phyloP scores from a whole-genome alignment of 805 yeast genomes.

The Candida sphagnicola region DNA sequence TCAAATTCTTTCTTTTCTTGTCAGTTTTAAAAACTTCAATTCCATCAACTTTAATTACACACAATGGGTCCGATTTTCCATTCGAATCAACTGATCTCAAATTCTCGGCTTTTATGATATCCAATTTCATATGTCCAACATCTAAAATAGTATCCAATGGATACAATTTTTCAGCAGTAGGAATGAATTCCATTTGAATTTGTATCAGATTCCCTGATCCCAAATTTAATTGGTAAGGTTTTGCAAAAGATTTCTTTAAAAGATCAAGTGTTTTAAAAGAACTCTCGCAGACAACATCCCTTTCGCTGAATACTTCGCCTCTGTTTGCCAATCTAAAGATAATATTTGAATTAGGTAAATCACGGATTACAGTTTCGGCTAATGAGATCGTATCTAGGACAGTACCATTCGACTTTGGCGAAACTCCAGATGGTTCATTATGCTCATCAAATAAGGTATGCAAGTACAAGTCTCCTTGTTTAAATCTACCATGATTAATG shows the following conservation, averaged over 20 bases:
- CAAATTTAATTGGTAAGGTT: conserved; percentile 45
- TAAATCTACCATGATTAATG: conserved; percentile 46
- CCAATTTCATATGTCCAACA: conserved; percentile 60
- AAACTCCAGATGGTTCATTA: conserved; percentile 52
- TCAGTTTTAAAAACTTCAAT: conserved; percentile 53
- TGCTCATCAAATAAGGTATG: conserved; percentile 66
- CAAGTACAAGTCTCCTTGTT: conserved; percentile 46
- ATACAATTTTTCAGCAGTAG: conserved; percentile 51
- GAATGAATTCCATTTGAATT: conserved; percentile 57
- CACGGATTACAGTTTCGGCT: conserved; percentile 66
- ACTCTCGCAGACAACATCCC: conserved; percentile 51
- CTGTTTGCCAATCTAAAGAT: conserved; percentile 56
- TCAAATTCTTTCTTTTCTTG: conserved; percentile 59
- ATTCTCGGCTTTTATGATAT: conserved; percentile 51
- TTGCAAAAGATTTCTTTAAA: conserved; percentile 44
- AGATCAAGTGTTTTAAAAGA: conserved; percentile 49
- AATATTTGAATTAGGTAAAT: conserved; percentile 56
- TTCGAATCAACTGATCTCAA: conserved; percentile 61
- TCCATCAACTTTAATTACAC: conserved; percentile 51
- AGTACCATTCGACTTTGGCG: conserved; percentile 47
- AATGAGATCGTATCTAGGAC: conserved; percentile 39
- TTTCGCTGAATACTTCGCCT: conserved; percentile 41
- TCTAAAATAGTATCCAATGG: conserved; percentile 61
- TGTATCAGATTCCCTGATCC: conserved; percentile 35
- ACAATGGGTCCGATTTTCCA: conserved; percentile 76